Evolutionary conservation across 192 early-diverging fungal genomes (phyloP).

Genomic region (Coemansia sp.): DNA sequence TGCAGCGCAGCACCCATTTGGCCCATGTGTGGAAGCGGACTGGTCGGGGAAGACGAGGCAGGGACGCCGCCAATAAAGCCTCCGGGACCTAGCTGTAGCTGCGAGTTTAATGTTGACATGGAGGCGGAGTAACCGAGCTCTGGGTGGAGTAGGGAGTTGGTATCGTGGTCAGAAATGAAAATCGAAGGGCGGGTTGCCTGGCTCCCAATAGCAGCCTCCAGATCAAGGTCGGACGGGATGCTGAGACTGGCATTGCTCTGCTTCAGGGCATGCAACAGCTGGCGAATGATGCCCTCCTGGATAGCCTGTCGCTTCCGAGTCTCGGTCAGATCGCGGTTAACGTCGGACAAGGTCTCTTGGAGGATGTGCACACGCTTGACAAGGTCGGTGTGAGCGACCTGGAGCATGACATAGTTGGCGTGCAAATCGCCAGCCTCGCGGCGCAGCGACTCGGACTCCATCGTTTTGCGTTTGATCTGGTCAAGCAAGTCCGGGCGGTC

Average conservation of each 20-base stretch:
- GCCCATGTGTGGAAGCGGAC: slow-evolving; percentile 43
- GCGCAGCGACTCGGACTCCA: slow-evolving; percentile 75
- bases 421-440: slow-evolving; percentile 76
- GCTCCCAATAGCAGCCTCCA: slow-evolving; percentile 43
- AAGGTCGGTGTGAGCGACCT: slow-evolving; percentile 73
- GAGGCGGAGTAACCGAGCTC: slow-evolving; percentile 49
- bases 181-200: slow-evolving; percentile 51
- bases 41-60: slow-evolving; percentile 37
- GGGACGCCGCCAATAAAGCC: slow-evolving; percentile 40
- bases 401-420: slow-evolving; percentile 72
- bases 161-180: slow-evolving; percentile 55
- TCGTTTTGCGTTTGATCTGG: slow-evolving; percentile 90
- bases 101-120: slow-evolving; percentile 42
- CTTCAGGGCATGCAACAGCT: slow-evolving; percentile 58
- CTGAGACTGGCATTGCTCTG: slow-evolving; percentile 29
- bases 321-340: slow-evolving; percentile 72
- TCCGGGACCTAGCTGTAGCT: slow-evolving; percentile 43
- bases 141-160: slow-evolving; percentile 47
- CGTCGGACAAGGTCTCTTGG: slow-evolving; percentile 70
- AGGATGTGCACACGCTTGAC: slow-evolving; percentile 71
- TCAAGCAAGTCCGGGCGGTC: slow-evolving; percentile 77
- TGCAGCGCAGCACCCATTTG: slow-evolving; percentile 45
- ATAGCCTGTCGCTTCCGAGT: slow-evolving; percentile 66
- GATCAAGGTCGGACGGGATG: slow-evolving; percentile 45
- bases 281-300: slow-evolving; percentile 68